Evolutionary conservation across 495 filamentous ascomycete species (phyloP).

Genomic region (Paragyromitra xinjiangensis): DNA sequence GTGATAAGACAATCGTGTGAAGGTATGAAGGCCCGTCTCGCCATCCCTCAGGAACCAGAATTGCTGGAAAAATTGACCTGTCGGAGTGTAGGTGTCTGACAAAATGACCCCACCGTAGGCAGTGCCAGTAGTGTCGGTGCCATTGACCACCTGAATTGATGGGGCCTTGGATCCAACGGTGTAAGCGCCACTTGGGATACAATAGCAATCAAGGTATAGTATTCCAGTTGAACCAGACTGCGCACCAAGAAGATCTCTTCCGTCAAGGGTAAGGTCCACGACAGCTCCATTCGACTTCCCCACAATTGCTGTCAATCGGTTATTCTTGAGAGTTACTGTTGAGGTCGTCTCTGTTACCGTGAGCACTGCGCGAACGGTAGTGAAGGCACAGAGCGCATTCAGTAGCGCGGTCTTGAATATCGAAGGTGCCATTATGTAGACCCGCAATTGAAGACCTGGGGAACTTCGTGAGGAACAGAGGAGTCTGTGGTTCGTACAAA

Average conservation of each 20-base stretch:
- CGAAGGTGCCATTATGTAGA: neutral
- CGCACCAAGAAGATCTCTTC: constrained; percentile 64
- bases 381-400: constrained; percentile 17
- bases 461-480: neutral
- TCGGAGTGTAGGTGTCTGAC: constrained; percentile 64
- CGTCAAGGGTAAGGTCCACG: constrained; percentile 61
- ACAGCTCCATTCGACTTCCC: constrained; percentile 62
- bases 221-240: constrained; percentile 62
- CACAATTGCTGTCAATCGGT: constrained; percentile 62
- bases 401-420: constrained; percentile 14
- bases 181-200: constrained; percentile 65
- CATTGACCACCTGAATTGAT: constrained; percentile 62
- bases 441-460: neutral
- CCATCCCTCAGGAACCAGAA: constrained; percentile 68
- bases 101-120: constrained; percentile 65
- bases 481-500: neutral
- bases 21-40: constrained; percentile 67
- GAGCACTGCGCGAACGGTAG: constrained; percentile 10
- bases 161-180: constrained; percentile 64
- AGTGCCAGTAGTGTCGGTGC: constrained; percentile 62
- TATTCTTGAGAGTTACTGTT: constrained; percentile 61
- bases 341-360: constrained; percentile 46
- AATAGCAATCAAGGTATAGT: constrained; percentile 69
- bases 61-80: constrained; percentile 66
- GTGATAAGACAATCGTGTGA: constrained; percentile 65